phyloP scores from a whole-genome alignment of 805 yeast genomes.

The Ascoidea rubescens region DNA sequence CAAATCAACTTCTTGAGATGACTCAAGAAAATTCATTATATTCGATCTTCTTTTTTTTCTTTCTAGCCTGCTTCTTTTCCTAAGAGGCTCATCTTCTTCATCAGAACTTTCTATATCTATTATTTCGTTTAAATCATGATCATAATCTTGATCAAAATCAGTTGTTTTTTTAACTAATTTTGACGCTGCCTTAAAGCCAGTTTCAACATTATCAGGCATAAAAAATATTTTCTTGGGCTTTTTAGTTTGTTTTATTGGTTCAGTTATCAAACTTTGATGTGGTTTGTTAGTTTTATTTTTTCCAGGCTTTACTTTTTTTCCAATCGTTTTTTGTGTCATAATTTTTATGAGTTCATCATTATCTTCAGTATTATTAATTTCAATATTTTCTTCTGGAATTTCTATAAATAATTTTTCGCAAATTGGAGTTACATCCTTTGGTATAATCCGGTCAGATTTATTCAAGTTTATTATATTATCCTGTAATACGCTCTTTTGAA shows the following conservation, averaged over 20 bases:
- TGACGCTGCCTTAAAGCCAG: slow-evolving; percentile 47
- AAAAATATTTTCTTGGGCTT: slow-evolving; percentile 31
- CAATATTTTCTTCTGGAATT: slow-evolving; percentile 58
- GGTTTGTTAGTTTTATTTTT: slow-evolving; percentile 12
- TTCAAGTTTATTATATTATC: slow-evolving; percentile 29
- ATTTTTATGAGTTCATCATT: slow-evolving; percentile 54
- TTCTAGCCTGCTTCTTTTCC: background rate
- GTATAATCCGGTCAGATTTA: slow-evolving; percentile 55
- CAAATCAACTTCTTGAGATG: background rate
- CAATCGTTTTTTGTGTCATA: slow-evolving; percentile 53
- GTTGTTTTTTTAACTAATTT: slow-evolving; percentile 24
- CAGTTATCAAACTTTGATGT: slow-evolving; percentile 3
- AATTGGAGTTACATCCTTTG: slow-evolving; percentile 36
- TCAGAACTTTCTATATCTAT: background rate
- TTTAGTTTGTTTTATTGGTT: slow-evolving; percentile 2
- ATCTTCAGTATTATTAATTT: slow-evolving; percentile 36
- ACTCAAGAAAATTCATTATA: slow-evolving; percentile 2
- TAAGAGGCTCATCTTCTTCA: background rate
- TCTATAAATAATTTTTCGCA: slow-evolving; percentile 44
- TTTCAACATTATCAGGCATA: slow-evolving; percentile 61
- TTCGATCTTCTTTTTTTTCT: slow-evolving; percentile 1
- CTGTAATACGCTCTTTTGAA: slow-evolving; percentile 55
- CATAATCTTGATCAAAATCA: background rate
- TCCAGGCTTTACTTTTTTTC: slow-evolving; percentile 15
- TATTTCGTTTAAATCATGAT: background rate